phyloP scores from a whole-genome alignment of 495 filamentous ascomycete species.

The Glarea lozoyensis region DNA sequence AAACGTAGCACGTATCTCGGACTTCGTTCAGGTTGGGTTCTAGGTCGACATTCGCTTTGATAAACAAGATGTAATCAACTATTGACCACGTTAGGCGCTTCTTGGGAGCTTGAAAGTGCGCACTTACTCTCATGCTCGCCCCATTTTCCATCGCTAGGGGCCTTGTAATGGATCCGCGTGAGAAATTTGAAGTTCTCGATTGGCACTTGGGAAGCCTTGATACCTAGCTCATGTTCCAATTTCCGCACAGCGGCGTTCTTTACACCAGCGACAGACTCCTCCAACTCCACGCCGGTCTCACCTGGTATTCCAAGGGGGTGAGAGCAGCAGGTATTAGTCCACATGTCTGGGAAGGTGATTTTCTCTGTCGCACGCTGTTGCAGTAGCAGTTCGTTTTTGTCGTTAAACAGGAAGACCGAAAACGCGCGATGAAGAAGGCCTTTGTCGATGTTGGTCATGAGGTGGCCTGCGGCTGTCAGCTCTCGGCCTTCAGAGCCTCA shows the following conservation, averaged over 20 bases:
- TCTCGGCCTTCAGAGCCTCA: not conserved
- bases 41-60: slow-evolving; percentile 84
- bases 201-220: slow-evolving; percentile 84
- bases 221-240: slow-evolving; percentile 88
- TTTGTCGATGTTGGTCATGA: slow-evolving; percentile 96
- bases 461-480: slow-evolving; percentile 56
- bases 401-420: slow-evolving; percentile 94
- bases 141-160: slow-evolving; percentile 95
- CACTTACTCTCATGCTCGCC: slow-evolving; percentile 93
- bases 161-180: slow-evolving; percentile 96
- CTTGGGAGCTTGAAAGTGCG: slow-evolving; percentile 6
- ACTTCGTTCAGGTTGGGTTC: slow-evolving; percentile 81
- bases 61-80: slow-evolving; percentile 99
- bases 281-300: slow-evolving; percentile 81
- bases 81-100: slow-evolving; percentile 3
- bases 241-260: slow-evolving; percentile 88
- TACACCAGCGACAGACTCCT: slow-evolving; percentile 71
- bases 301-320: slow-evolving; percentile 87
- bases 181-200: slow-evolving; percentile 87
- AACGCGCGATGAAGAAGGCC: slow-evolving; percentile 96
- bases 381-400: slow-evolving; percentile 78
- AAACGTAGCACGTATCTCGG: slow-evolving; percentile 72
- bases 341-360: slow-evolving; percentile 99
- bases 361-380: slow-evolving; percentile 96
- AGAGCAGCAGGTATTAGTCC: slow-evolving; percentile 99